Evolutionary conservation across 768 basidiomycete species (phyloP).

Genomic region (Krasilnikovozyma curviuscula): DNA sequence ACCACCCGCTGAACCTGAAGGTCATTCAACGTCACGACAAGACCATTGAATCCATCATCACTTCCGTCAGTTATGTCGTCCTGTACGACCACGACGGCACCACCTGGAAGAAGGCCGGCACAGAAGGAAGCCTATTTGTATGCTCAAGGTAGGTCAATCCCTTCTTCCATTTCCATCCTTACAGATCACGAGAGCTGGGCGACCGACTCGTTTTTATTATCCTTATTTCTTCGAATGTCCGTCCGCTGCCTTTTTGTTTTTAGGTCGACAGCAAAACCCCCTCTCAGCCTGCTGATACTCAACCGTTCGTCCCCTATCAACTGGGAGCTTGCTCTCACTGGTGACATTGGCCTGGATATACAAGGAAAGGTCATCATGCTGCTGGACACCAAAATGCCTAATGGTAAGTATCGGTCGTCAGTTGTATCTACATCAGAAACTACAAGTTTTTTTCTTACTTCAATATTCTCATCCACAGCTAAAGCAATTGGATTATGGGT

Average conservation of each 20-base stretch:
- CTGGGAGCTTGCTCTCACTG: conserved; percentile 8
- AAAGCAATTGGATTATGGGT: conserved; percentile 9
- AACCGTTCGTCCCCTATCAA: conserved; percentile 16
- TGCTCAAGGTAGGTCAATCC: conserved; percentile 11
- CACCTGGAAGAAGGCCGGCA: conserved; percentile 16
- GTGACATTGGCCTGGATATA: conserved; percentile 11
- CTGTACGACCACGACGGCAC: conserved; percentile 11
- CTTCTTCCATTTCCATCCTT: neutral
- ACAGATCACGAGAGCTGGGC: too few species aligned
- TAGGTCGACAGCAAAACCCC: conserved; percentile 3
- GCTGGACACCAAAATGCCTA: neutral
- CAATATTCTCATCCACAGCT: neutral
- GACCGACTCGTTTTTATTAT: neutral
- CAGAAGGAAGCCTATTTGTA: conserved; percentile 17
- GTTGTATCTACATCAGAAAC: neutral
- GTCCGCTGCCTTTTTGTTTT: neutral
- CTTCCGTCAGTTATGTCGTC: conserved; percentile 14
- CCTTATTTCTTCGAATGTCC: neutral
- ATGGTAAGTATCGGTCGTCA: neutral
- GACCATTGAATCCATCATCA: conserved; percentile 12
- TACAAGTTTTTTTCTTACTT: neutral
- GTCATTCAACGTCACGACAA: conserved; percentile 15
- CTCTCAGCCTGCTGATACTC: conserved; percentile 13
- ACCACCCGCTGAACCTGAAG: conserved; percentile 15
- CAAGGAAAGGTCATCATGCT: conserved; percentile 13